Percentiles rank a stretch among this genome's conserved stretches.
phyloP scores from a whole-genome alignment of 495 filamentous ascomycete genomes.

The Penicillium steckii region DNA sequence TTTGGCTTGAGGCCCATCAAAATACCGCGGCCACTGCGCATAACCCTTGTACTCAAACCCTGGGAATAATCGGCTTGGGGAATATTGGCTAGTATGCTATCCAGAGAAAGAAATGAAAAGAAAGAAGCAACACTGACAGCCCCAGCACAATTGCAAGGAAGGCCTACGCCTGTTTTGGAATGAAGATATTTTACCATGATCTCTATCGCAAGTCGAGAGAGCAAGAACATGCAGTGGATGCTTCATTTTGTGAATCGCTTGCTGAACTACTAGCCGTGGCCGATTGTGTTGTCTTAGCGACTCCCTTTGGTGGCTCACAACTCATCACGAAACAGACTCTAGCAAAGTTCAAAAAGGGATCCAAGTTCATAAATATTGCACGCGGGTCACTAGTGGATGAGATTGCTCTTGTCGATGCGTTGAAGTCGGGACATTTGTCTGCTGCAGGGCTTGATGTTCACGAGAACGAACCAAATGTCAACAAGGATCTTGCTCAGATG shows the following conservation, averaged over 20 bases:
- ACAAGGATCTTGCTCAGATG: conserved; percentile 8
- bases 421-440: conserved; percentile 12
- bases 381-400: conserved; percentile 11
- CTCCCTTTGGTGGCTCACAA: conserved; percentile 15
- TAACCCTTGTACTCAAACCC: conserved; percentile 8
- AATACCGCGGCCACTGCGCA: conserved; percentile 9
- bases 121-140: neutral
- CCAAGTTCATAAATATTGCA: conserved; percentile 14
- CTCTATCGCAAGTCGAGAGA: conserved; percentile 9
- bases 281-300: conserved; percentile 12
- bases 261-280: conserved; percentile 8
- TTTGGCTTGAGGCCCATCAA: conserved; percentile 12
- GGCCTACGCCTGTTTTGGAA: conserved; percentile 15
- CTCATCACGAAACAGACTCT: conserved; percentile 12
- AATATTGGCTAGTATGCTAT: conserved; percentile 15
- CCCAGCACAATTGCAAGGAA: conserved; percentile 11
- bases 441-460: conserved; percentile 11
- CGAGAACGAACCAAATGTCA: conserved; percentile 12
- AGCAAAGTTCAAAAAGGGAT: conserved; percentile 12
- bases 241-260: conserved; percentile 7
- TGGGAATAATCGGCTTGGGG: conserved; percentile 14
- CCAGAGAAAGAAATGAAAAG: too few relatives aligned
- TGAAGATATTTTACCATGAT: conserved; percentile 18
- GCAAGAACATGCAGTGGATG: conserved; percentile 11
- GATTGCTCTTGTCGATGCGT: conserved; percentile 7